A percentile compares a stretch with the other conserved stretches of the same genome.
Conservation (phyloP, 108 stramenopile species). For the Cyclotella atomus region DNA sequence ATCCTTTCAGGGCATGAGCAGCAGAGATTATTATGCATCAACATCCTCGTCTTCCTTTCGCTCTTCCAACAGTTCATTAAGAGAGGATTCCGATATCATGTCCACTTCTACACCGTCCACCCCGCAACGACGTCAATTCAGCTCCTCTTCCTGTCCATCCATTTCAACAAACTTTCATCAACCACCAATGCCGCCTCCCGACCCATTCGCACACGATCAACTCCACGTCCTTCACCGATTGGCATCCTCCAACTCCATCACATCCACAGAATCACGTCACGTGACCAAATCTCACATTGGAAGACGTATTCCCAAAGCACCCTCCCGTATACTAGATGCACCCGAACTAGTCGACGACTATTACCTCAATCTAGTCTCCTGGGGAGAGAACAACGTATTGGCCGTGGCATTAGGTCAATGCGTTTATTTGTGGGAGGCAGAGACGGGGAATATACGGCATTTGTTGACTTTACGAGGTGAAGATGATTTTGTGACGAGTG, state of each 20-base stretch:
- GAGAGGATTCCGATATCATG: background rate
- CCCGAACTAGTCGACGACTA: constrained; percentile 97
- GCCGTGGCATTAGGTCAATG: constrained; percentile 97
- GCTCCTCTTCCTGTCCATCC: constrained; percentile 8
- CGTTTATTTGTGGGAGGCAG: constrained; percentile 99
- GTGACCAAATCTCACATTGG: constrained; percentile 72
- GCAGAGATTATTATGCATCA: too few species aligned
- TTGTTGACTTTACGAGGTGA: constrained; percentile 78
- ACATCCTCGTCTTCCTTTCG: constrained; percentile 7
- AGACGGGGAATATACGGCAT: constrained; percentile 94
- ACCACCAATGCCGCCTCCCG: background rate
- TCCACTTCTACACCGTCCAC: background rate
- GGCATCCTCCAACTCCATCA: constrained; percentile 49
- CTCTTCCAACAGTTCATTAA: constrained; percentile 28
- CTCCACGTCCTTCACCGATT: constrained; percentile 48
- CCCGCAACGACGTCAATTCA: background rate
- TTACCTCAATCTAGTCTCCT: constrained; percentile 95
- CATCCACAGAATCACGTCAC: constrained; percentile 30
- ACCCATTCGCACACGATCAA: constrained; percentile 49
- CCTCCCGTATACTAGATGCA: constrained; percentile 95
- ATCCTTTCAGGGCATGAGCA: constrained; percentile 36
- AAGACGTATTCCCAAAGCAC: constrained; percentile 95
- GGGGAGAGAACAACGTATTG: constrained; percentile 92
- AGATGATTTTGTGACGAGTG: constrained; percentile 94
- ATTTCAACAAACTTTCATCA: background rate